Evolutionary conservation across 805 yeast genomes (phyloP), one percentile per base, ranked within the genome.

Genomic region (Candida silvicultrix): DNA sequence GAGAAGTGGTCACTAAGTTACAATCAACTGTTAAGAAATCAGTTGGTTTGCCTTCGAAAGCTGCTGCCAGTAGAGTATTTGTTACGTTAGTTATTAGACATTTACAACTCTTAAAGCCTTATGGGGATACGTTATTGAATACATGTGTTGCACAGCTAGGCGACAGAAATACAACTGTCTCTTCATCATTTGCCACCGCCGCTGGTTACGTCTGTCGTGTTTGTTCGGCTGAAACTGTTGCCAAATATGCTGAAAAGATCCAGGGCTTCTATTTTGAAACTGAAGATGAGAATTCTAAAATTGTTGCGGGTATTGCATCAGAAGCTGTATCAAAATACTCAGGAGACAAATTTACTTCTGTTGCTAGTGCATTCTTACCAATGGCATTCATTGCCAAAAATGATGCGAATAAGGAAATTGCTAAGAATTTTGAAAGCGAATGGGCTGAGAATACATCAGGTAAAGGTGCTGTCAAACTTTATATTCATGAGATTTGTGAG

Each of bases 11-110:
- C 3, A 69, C 67, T 2, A 69, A 67, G 35, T 65, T 89, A 25
- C 74, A 75, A 20, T 58, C 65, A 19, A 76, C 88, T 2, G 77
- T 87, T 9, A 80, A 80, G 49, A 75, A 70, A 46, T 78, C 95
- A 0, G 86, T 90, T 19, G 98, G 98, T 0, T 69, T 94, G 14
- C 97, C 98, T 0, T 88, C 97, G 0, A 89, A 92, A 57, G 89
- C 86, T 0, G 88, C 90, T 21, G 89, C 92, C 0, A 78, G 95
- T 5, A 75, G 81, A 50, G 82, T 89, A 0, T 62, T 90, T 11
- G 87, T 83, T 8, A 73, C 78, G 18, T 61, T 89, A 41, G 76
- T 85, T 0, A 67, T 79, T 11, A 75, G 83, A 49, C 81, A 84
- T 54, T 69, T 79, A 0, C 58, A 62, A 8, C 49, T 66, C 14